Evolutionary conservation across 441 rosid species (phyloP), one percentile per base, ranked within the genome.

Genomic region (Adansonia gregorii): DNA sequence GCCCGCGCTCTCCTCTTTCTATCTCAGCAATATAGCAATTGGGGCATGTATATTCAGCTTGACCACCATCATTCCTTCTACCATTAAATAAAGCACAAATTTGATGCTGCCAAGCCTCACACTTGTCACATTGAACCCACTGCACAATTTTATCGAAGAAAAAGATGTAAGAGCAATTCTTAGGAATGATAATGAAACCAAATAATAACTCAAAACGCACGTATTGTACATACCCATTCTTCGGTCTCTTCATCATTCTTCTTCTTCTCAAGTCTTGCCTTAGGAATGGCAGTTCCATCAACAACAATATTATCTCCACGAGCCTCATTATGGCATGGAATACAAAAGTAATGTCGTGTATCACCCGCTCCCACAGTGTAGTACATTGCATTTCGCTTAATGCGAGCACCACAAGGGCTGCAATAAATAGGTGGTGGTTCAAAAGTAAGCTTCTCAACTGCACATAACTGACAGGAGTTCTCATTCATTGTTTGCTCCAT

Each of bases 111-210:
- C 99, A 97, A 27, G 97, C 95, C 83, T 97, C 99, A 82, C 99
- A 97, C 79, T 91, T 94, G 88, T 97, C 99, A 88, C 99, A 97
- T 83, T 97, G 99, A 84, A 97, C 99, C 99, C 99, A 97, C 99
- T 97, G 92, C 85, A 85, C 43, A 66, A 52, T 78, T 79, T 60
- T 17, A 83, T 78, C 46, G 78, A 82, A 72, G 17, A 55, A 14
- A 77, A 74, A 83, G 19, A 64, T 41, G 54, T 67, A 73, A 68
- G 80, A 73, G 45, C 22, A 71, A 27, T 41, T 22, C 52, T 74
- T 72, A 43, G 52, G 54, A 66, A 81, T 65, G 15, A 60, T 11
- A 58, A 76, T 35, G 60, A 75, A 80, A 75, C 17, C 76, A 7
- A 17, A 9, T 46, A 67, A 79, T 58, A 27, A 67, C 60, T 74